These are phyloP conservation scores for Fagopyrum homotropicum DNA, from an alignment of 148 eudicot species.

Conservation along the genomic window DNA sequence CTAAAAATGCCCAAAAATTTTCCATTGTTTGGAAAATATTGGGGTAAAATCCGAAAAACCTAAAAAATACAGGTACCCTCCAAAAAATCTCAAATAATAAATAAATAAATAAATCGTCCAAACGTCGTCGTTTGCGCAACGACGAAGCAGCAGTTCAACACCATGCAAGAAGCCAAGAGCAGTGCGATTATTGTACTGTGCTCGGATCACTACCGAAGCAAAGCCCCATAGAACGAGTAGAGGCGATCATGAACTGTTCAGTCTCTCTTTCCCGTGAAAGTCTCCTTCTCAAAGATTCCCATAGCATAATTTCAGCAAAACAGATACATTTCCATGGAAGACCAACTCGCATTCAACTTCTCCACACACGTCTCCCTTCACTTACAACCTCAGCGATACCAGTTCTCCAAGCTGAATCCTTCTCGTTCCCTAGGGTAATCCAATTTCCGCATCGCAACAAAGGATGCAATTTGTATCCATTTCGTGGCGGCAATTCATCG, in stretches of 20 bases:
- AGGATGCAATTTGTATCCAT: neutral
- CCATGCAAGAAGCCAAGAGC: neutral
- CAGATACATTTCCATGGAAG: neutral
- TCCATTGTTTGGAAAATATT: no score
- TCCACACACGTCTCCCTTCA: neutral
- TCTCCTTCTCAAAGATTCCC: neutral
- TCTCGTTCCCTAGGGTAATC: neutral
- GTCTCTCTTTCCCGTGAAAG: neutral
- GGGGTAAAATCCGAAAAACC: no score
- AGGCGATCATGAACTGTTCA: constrained; percentile 2
- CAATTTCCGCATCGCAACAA: neutral
- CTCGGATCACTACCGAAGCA: neutral
- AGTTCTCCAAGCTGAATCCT: neutral
- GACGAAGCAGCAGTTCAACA: no score
- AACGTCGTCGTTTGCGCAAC: neutral
- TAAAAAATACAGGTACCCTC: no score
- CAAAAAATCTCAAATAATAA: no score
- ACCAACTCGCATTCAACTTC: neutral
- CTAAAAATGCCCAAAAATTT: no score
- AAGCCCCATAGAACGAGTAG: neutral
- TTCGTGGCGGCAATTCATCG: constrained; percentile 36
- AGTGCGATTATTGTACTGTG: neutral
- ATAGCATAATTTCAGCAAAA: neutral
- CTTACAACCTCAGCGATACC: neutral
- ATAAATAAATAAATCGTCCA: no score